phyloP scores from a whole-genome alignment of 176 grass and related monocot species.

The Leersia perrieri region DNA sequence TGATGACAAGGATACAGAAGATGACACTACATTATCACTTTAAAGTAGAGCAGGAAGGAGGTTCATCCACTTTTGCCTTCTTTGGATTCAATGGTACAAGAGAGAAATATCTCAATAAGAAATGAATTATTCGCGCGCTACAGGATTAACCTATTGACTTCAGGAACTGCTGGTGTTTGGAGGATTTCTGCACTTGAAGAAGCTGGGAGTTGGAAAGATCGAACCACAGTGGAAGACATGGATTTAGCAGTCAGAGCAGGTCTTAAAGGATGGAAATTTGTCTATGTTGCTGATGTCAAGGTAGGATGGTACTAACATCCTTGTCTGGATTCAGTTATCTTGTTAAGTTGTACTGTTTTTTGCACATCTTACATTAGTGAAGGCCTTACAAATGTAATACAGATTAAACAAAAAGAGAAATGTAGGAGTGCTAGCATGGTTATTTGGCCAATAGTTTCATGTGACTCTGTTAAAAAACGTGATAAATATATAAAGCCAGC shows the following conservation, averaged over 20 bases:
- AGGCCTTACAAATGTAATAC: neutral
- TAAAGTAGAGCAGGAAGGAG: slow-evolving; percentile 97
- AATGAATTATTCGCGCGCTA: neutral
- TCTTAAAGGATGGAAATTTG: slow-evolving; percentile 91
- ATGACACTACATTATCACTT: slow-evolving; percentile 99
- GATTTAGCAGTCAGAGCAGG: slow-evolving; percentile 88
- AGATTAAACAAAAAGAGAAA: neutral
- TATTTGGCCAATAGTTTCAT: neutral
- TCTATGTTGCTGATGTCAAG: slow-evolving; percentile 85
- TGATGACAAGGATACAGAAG: slow-evolving; percentile 98
- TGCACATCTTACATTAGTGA: neutral
- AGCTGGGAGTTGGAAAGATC: slow-evolving; percentile 92
- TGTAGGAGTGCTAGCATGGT: neutral
- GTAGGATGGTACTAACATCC: slow-evolving; percentile 34
- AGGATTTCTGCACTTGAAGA: slow-evolving; percentile 82
- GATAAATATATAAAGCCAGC: neutral
- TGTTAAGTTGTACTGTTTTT: neutral
- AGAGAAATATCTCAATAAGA: neutral
- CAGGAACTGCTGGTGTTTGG: slow-evolving; percentile 98
- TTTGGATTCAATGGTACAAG: slow-evolving; percentile 97
- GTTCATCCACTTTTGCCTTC: slow-evolving; percentile 82
- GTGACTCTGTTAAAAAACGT: neutral
- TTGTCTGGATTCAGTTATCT: neutral
- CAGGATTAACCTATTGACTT: slow-evolving; percentile 25
- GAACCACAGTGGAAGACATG: slow-evolving; percentile 99